phyloP scores from a whole-genome alignment of 2,329 filamentous ascomycete genomes.

The Calonectria crousiana region DNA sequence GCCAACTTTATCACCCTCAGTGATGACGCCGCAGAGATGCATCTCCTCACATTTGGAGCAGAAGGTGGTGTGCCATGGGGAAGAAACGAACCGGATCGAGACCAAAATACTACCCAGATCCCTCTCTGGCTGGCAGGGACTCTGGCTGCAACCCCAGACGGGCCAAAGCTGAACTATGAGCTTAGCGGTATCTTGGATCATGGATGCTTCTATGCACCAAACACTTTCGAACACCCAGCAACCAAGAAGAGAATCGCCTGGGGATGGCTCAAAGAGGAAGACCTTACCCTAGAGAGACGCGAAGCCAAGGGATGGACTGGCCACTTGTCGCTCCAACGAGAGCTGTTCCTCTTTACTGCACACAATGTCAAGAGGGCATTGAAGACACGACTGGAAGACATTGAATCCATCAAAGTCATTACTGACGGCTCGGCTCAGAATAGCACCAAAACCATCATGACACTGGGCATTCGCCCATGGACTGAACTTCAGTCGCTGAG shows the following conservation, averaged over 20 bases:
- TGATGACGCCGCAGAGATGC: conserved; percentile 40
- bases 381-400: conserved; percentile 50
- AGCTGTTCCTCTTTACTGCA: conserved; percentile 54
- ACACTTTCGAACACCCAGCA: conserved; percentile 60
- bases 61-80: conserved; percentile 50
- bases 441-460: conserved; percentile 53
- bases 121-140: conserved; percentile 58
- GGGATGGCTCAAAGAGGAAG: conserved; percentile 65
- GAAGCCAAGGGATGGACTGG: conserved; percentile 63
- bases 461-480: conserved; percentile 53
- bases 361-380: conserved; percentile 52
- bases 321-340: conserved; percentile 59
- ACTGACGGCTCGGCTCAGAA: neutral
- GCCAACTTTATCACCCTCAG: conserved; percentile 56
- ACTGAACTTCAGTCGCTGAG: conserved; percentile 40
- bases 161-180: conserved; percentile 46
- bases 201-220: conserved; percentile 62
- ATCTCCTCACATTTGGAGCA: conserved; percentile 58
- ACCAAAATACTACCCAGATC: neutral
- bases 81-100: neutral
- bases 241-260: conserved; percentile 56
- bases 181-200: conserved; percentile 62
- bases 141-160: conserved; percentile 30
- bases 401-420: conserved; percentile 54
- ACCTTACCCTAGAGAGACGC: conserved; percentile 56